Base-by-base conservation (phyloP, 2,329 filamentous ascomycete genomes). In the Penicillium fuscoglaucum region DNA sequence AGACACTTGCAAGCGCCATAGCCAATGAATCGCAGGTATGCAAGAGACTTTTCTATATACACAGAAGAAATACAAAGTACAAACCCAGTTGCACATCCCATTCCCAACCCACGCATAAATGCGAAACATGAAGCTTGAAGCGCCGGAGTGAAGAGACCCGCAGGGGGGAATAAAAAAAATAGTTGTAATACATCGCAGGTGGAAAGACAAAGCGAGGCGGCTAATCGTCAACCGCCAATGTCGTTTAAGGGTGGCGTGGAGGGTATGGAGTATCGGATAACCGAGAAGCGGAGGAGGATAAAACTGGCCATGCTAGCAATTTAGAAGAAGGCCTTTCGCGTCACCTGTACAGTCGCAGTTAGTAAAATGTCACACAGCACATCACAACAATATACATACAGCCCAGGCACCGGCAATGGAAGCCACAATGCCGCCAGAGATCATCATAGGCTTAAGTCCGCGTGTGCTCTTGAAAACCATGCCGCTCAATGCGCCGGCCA, bases 391-490 rank as follows among this genome's bases (percentile, higher is more conserved):
- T 37, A 45, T 58, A 86, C 90, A 79, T 86, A 99, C 93, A 72
- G 93, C 89, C 95, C 96, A 99, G 60, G 81, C 84, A 64, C 90
- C 92, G 55, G 95, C 96, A 62, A 95, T 83, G 43, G 87, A 86
- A 53, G 89, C 95, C 59, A 98, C 93, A 66, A 99, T 88, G 68
- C 88, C 91, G 63, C 92, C 90, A 37, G 93, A 96, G 70, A 98
- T 95, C 81, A 95, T 83, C 93, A 98, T 98, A 35, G 92, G 93
- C 76, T 90, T 85, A 61, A 95, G 63, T 6, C 95, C 95, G 70
- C 90, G 85, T 49, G 96, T 98, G 76, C 93, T 96, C 84, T 97
- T 98, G 80, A 99, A 99, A 15, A 99, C 75, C 84, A 93, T 93
- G 58, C 95, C 95, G 72, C 92, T 96, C 67, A 99, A 75, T 1